Evolutionary conservation across 148 eudicot genomes (phyloP), one percentile per base, ranked within the genome.

Genomic region (Beta vulgaris): DNA sequence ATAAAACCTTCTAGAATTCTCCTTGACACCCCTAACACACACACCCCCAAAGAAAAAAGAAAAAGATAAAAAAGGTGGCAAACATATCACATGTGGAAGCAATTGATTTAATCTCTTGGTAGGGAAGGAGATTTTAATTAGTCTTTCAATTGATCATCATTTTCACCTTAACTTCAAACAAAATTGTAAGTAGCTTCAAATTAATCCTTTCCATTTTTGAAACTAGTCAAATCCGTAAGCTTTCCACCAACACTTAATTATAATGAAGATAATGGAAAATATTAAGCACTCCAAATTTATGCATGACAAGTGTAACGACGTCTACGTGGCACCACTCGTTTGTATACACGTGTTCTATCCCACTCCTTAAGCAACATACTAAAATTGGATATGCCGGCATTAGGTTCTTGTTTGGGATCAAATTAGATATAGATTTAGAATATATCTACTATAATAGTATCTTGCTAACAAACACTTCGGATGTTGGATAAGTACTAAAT

Each of bases 1-100:
- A n/a, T n/a, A 68, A 68, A 15, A 19, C 57, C 7, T 43, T 68
- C 72, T 44, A 46, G 72, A 68, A 68, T 7, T 68, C 39, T 29
- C 57, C 13, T 16, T 4, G 26, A 31, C 6, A 13, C 1, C 37
- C 37, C 31, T 26, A 25, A 11, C 10, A 23, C 35, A 23, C 29
- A 9, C 60, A 23, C 9, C 23, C 7, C 8, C 26, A 4, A 55
- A 59, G 1, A 8, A 31, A 1, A 59, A 28, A 34, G 19, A 63
- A 4, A 13, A 69, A 31, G 49, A 46, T 4, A 19, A 48, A 68
- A 48, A 18, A 28, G 36, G 23, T 46, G 61, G 61, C 62, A 12
- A 57, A 57, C 64, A 7, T 12, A 57, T 35, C 44, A 72, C 74
- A 71, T 29, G 49, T 72, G 65, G 48, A 57, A 72, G 23, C 75